Evolutionary conservation across 1,284 basidiomycete genomes (phyloP).

Genomic region (Cryptococcus sp.): DNA sequence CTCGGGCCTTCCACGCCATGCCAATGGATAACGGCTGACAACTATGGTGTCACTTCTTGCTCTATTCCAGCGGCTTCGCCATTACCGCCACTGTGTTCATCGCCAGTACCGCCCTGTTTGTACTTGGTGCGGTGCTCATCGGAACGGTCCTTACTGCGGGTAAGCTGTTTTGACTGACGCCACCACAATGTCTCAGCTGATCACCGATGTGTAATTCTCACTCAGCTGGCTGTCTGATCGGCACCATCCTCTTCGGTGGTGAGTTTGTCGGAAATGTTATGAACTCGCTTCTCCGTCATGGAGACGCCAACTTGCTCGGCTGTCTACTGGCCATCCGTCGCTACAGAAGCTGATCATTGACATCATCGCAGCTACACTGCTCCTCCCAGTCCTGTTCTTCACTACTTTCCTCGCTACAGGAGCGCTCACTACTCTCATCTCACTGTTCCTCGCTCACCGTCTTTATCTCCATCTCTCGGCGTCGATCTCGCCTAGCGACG

Average conservation of each 20-base stretch:
- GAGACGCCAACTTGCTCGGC: background rate
- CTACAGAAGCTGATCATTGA: background rate
- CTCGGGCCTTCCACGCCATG: background rate
- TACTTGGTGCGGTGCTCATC: conserved; percentile 1
- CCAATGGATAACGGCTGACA: background rate
- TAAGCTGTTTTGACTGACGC: background rate
- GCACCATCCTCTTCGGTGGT: conserved; percentile 29
- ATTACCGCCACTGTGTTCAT: conserved; percentile 24
- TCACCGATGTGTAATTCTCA: conserved; percentile 13
- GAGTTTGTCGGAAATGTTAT: conserved; percentile 2
- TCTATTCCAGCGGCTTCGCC: conserved; percentile 29
- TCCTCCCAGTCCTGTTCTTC: conserved; percentile 41
- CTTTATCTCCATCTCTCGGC: conserved; percentile 40
- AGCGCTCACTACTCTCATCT: conserved; percentile 32
- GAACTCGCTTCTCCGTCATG: background rate
- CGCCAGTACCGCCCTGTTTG: conserved; percentile 20
- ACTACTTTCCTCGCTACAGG: conserved; percentile 33
- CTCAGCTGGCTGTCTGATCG: conserved; percentile 21
- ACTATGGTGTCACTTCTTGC: background rate
- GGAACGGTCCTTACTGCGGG: conserved; percentile 14
- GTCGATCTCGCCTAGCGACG: background rate
- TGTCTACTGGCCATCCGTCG: background rate
- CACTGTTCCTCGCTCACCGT: conserved; percentile 44
- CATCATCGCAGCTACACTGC: conserved; percentile 29
- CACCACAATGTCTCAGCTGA: background rate